Evolutionary conservation across 1,284 basidiomycete species (phyloP).

Genomic region (Trichosporon ovoides): DNA sequence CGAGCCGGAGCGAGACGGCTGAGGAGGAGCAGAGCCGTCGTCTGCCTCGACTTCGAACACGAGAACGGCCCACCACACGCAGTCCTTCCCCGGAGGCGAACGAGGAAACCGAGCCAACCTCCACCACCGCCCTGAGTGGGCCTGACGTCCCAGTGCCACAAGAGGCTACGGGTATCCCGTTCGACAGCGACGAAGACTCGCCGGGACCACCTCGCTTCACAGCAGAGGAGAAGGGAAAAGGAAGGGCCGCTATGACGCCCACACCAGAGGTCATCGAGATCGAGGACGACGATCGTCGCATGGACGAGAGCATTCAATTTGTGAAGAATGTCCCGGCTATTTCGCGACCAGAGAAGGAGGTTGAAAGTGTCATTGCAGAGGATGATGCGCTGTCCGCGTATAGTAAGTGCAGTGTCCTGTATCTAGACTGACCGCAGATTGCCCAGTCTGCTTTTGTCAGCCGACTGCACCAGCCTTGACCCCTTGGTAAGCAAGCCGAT

Average conservation of each 20-base stretch:
- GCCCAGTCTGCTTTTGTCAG: constrained; percentile 40
- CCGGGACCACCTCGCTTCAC: constrained; percentile 23
- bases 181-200: neutral
- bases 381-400: constrained; percentile 13
- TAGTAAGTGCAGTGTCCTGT: constrained; percentile 10
- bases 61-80: neutral
- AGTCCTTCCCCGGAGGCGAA: neutral
- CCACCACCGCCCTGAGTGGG: neutral
- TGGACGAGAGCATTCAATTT: constrained; percentile 17
- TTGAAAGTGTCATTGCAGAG: constrained; percentile 7
- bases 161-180: neutral
- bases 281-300: neutral
- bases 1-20: neutral
- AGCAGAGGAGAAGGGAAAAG: constrained; percentile 25
- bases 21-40: constrained; percentile 13
- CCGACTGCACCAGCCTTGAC: constrained; percentile 38
- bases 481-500: constrained; percentile 28
- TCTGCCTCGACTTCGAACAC: constrained; percentile 6
- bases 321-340: neutral
- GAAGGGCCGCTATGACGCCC: constrained; percentile 12
- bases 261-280: constrained; percentile 6
- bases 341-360: constrained; percentile 4
- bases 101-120: constrained; percentile 6
- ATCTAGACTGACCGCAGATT: constrained; percentile 24
- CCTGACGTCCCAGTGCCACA: neutral